Percentiles rank a stretch among this genome's conserved stretches.
Conservation (phyloP, 2,329 filamentous ascomycete species). For the Fusarium nygamai region DNA sequence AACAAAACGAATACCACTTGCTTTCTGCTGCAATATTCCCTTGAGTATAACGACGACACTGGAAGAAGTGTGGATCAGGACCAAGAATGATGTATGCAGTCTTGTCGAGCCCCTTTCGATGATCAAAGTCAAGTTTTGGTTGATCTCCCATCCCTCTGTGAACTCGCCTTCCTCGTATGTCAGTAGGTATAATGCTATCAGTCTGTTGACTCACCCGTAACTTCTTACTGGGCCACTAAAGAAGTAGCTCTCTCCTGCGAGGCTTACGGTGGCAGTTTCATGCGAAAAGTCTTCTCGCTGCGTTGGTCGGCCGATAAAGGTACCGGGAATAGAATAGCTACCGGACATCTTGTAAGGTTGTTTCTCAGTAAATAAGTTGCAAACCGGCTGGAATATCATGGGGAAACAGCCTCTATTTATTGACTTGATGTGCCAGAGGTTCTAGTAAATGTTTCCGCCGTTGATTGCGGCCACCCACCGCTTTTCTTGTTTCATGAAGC, state of each 20-base stretch:
- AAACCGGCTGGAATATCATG: neutral
- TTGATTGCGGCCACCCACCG: neutral
- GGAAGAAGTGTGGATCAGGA: slow-evolving; percentile 29
- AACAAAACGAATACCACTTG: neutral
- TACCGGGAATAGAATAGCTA: neutral
- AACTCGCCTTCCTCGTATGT: slow-evolving; percentile 9
- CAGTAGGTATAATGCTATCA: neutral
- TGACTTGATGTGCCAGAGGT: neutral
- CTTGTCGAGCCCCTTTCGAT: slow-evolving; percentile 1
- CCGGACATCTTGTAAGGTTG: neutral
- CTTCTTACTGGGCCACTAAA: slow-evolving; percentile 34
- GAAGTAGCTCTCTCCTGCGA: slow-evolving; percentile 32
- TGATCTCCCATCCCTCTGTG: neutral
- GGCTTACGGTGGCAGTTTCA: slow-evolving; percentile 30
- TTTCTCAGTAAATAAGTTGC: neutral
- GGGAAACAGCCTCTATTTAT: neutral
- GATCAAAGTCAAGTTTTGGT: slow-evolving; percentile 6
- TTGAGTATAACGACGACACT: slow-evolving; percentile 24
- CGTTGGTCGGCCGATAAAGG: neutral
- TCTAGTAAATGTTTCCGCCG: neutral
- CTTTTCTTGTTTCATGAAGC: slow-evolving; percentile 20
- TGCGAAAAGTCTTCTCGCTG: slow-evolving; percentile 12
- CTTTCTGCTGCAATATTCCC: slow-evolving; percentile 30
- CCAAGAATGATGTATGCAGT: slow-evolving; percentile 37
- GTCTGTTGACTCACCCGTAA: slow-evolving; percentile 21